phyloP scores from a whole-genome alignment of 768 basidiomycete species.

The Lactarius psammicola region DNA sequence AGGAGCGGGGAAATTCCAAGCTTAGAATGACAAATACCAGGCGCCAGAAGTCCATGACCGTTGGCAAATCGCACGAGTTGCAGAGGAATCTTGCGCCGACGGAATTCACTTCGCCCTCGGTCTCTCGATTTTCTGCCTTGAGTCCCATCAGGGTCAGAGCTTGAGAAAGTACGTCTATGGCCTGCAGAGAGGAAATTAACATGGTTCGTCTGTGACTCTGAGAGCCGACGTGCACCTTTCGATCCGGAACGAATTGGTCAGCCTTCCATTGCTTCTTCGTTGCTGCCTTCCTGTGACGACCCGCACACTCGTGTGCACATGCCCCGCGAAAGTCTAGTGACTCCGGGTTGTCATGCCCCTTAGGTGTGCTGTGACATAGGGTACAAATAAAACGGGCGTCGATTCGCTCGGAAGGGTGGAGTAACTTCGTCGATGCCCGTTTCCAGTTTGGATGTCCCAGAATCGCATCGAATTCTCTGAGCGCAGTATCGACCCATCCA shows the following conservation, averaged over 20 bases:
- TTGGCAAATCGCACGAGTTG: constrained; percentile 18
- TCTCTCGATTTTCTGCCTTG: constrained; percentile 9
- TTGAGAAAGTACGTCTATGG: constrained; percentile 19
- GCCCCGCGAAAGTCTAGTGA: constrained; percentile 58
- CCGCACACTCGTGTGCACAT: constrained; percentile 57
- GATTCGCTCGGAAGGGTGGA: constrained; percentile 58
- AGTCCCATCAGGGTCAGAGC: constrained; percentile 5
- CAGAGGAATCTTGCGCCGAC: constrained; percentile 17
- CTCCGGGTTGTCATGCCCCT: constrained; percentile 39
- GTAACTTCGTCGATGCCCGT: constrained; percentile 42
- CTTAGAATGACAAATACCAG: constrained; percentile 11
- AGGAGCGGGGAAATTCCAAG: not conserved
- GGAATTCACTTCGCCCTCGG: not conserved
- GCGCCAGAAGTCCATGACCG: constrained; percentile 25
- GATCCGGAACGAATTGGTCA: constrained; percentile 55
- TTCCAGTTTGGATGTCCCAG: constrained; percentile 57
- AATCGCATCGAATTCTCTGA: constrained; percentile 42
- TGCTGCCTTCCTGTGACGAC: constrained; percentile 32
- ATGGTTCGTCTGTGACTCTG: constrained; percentile 8
- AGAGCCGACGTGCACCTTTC: constrained; percentile 42
- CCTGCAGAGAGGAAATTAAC: constrained; percentile 17
- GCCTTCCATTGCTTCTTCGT: constrained; percentile 45
- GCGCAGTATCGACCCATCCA: constrained; percentile 49
- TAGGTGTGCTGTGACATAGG: constrained; percentile 43
- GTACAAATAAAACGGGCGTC: constrained; percentile 61